These are phyloP conservation scores for Lithohypha guttulata DNA, from an alignment of 2,329 filamentous ascomycete genomes.

Conservation along the genomic window DNA sequence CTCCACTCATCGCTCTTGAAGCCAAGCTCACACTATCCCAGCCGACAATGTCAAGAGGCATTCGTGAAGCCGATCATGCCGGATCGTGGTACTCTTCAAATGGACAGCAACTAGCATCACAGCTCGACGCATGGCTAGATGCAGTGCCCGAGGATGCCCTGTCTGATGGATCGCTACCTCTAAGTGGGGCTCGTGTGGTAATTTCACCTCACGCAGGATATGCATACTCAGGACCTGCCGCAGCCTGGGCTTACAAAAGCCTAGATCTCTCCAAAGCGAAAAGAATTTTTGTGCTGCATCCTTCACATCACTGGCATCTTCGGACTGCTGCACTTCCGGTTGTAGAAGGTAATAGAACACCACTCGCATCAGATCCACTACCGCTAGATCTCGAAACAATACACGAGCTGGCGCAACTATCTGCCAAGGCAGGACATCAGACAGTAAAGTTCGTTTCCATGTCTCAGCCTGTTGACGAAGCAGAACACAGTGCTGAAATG, in stretches of 20 bases:
- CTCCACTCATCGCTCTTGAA: no score
- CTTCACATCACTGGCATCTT: constrained; percentile 80
- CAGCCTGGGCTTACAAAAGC: constrained; percentile 87
- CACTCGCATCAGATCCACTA: constrained; percentile 33
- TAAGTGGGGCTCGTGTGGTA: constrained; percentile 66
- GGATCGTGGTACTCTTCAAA: constrained; percentile 75
- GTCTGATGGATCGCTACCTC: constrained; percentile 51
- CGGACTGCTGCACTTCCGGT: constrained; percentile 64
- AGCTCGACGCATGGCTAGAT: constrained; percentile 67
- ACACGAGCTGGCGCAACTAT: constrained; percentile 26
- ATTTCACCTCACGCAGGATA: constrained; percentile 96
- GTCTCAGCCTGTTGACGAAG: constrained; percentile 55
- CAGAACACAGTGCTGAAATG: constrained; percentile 93
- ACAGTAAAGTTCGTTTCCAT: constrained; percentile 42
- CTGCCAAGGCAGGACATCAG: constrained; percentile 18
- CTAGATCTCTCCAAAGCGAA: constrained; percentile 77
- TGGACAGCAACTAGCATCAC: constrained; percentile 45
- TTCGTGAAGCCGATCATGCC: constrained; percentile 60
- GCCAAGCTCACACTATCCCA: background rate
- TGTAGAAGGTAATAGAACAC: constrained; percentile 45
- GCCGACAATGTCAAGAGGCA: constrained; percentile 24
- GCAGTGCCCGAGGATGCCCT: constrained; percentile 54
- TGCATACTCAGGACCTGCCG: constrained; percentile 78
- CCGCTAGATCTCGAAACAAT: constrained; percentile 36
- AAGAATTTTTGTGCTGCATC: constrained; percentile 82